These are phyloP conservation scores for Pseudohalonectria lignicola DNA, from an alignment of 2,329 filamentous ascomycete genomes.

Conservation along the genomic window DNA sequence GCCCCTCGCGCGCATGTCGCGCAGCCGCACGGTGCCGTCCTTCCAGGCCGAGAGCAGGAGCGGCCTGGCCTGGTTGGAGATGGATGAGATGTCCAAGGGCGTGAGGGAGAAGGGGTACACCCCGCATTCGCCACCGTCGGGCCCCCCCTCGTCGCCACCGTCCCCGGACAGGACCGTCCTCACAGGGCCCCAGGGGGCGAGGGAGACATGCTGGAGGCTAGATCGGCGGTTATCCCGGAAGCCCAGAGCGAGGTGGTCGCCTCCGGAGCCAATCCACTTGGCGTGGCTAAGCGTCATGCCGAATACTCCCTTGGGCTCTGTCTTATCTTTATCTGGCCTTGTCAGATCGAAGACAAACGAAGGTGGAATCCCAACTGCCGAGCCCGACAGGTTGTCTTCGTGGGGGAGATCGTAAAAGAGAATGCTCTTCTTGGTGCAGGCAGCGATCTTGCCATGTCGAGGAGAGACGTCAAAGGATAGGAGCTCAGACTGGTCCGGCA, in stretches of 20 bases:
- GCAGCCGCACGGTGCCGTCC: slow-evolving; percentile 36
- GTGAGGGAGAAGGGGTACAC: background rate
- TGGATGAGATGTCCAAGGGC: slow-evolving; percentile 1
- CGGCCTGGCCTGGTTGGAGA: background rate
- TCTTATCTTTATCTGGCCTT: too few species aligned
- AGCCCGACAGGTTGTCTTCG: slow-evolving; percentile 2
- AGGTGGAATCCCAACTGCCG: too few species aligned
- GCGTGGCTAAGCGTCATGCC: slow-evolving; percentile 13
- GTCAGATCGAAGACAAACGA: too few species aligned
- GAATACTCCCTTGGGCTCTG: background rate
- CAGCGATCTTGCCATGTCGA: background rate
- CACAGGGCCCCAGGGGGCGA: slow-evolving; percentile 33
- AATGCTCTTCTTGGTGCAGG: slow-evolving; percentile 15
- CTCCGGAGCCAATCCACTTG: slow-evolving; percentile 30
- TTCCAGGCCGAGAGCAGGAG: slow-evolving; percentile 41
- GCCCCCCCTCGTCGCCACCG: too few species aligned
- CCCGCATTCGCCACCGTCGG: background rate
- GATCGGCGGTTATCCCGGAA: slow-evolving; percentile 25
- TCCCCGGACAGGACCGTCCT: slow-evolving; percentile 9
- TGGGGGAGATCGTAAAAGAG: slow-evolving; percentile 20
- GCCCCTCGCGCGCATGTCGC: slow-evolving; percentile 38
- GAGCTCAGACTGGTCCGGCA: background rate
- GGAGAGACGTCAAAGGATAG: background rate
- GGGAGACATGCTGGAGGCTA: slow-evolving; percentile 32
- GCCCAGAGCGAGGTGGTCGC: slow-evolving; percentile 33